phyloP scores from a whole-genome alignment of 306 rosid species.

The Comarum palustre region DNA sequence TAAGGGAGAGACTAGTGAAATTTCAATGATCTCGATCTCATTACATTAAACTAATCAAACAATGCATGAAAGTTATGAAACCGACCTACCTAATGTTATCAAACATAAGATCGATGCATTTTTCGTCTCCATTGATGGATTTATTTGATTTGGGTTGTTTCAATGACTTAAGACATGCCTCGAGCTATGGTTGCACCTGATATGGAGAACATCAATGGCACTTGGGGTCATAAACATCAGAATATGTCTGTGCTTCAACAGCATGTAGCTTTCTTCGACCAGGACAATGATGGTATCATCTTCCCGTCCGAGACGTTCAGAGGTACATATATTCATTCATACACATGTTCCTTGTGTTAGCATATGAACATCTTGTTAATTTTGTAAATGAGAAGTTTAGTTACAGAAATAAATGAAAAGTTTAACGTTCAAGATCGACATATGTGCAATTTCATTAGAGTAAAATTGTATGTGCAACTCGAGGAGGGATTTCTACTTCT shows the following conservation, averaged over 20 bases:
- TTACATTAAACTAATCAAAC: neutral
- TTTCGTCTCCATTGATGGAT: neutral
- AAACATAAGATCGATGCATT: neutral
- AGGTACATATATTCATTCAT: slow-evolving; percentile 30
- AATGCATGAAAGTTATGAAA: neutral
- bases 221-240: slow-evolving; percentile 53
- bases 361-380: neutral
- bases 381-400: neutral
- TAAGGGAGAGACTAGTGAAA: neutral
- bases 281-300: slow-evolving; percentile 61
- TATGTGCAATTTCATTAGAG: neutral
- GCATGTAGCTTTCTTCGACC: slow-evolving; percentile 68
- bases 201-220: slow-evolving; percentile 60
- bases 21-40: neutral
- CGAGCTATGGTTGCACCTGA: slow-evolving; percentile 63
- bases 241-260: slow-evolving; percentile 80
- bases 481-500: too few species aligned
- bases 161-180: slow-evolving; percentile 47
- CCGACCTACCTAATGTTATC: neutral
- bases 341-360: neutral
- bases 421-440: neutral
- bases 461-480: too few species aligned
- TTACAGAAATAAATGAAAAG: neutral
- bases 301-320: slow-evolving; percentile 66
- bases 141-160: neutral